phyloP scores from a whole-genome alignment of 2,329 filamentous ascomycete genomes.

The Neonectria neomacrospora region DNA sequence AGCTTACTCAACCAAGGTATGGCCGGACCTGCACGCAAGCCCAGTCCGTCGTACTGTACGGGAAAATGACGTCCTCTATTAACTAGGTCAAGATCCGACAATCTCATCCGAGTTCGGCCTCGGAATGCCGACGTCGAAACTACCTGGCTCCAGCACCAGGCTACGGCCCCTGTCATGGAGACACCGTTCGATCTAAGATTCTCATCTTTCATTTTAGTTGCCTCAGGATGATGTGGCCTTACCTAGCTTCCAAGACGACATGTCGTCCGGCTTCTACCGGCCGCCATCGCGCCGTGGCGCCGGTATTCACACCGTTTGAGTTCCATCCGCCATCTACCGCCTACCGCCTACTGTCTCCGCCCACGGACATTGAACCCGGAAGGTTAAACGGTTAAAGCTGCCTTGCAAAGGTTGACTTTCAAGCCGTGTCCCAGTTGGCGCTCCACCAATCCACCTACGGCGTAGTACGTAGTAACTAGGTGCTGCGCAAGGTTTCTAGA shows the following conservation, averaged over 20 bases:
- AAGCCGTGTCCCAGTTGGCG: slow-evolving; percentile 32
- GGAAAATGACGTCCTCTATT: background rate
- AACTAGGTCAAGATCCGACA: background rate
- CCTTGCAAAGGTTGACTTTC: slow-evolving; percentile 34
- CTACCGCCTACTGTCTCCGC: slow-evolving; percentile 27
- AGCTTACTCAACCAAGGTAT: slow-evolving; percentile 25
- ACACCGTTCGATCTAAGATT: background rate
- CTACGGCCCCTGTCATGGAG: slow-evolving; percentile 4
- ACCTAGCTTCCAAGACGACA: slow-evolving; percentile 5
- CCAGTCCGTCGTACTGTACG: background rate
- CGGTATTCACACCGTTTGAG: slow-evolving; percentile 37
- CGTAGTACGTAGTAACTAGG: no score
- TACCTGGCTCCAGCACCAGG: background rate
- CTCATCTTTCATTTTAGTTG: background rate
- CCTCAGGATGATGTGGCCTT: background rate
- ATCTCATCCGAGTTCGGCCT: background rate
- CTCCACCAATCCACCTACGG: slow-evolving; percentile 34
- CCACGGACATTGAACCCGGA: slow-evolving; percentile 21
- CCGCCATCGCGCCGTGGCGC: slow-evolving; percentile 34
- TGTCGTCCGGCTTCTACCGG: slow-evolving; percentile 17
- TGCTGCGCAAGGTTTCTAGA: slow-evolving; percentile 43
- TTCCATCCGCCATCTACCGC: slow-evolving; percentile 15
- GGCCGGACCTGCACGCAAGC: slow-evolving; percentile 17
- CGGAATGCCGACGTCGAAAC: background rate
- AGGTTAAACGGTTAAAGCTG: slow-evolving; percentile 37